Evolutionary conservation across 2,329 filamentous ascomycete genomes (phyloP), one percentile per base, ranked within the genome.

Genomic region (Neurospora sp.): DNA sequence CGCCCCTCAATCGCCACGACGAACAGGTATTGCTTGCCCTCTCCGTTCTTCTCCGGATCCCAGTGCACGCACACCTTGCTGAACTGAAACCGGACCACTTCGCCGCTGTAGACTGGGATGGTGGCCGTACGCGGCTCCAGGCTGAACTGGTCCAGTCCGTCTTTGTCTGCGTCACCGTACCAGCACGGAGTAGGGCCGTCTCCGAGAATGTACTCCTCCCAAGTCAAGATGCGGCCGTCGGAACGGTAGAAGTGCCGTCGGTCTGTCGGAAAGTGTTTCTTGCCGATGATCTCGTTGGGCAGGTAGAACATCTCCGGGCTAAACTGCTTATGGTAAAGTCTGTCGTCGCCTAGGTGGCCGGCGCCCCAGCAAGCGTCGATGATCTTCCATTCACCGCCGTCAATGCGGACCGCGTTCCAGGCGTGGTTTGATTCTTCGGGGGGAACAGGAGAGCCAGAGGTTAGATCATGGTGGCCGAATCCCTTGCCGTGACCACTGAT

Each of bases 351-450:
- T 3, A 97, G 80, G 72, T 87, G 83, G 1, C 95, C 95, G 0
- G 95, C 92, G 46, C 96, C 96, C 96, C 96, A 99, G 78, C 95
- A 98, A 0, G 91, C 81, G 76, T 99, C 96, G 67, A 98, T 82
- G 1, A 98, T 85, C 80, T 97, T 97, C 95, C 95, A 98, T 73
- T 89, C 87, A 2, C 92, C 92, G 36, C 89, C 87, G 75, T 98
- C 95, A 70, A 98, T 93, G 68, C 88, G 86, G 6, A 97, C 92
- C 0, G 92, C 94, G 76, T 97, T 97, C 96, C 96, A 97, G 0
- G 96, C 95, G 79, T 98, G 95, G 1, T 87, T 87, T 5, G 81
- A 84, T 68, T 89, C 82, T 23, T 85, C 86, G 0, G 88, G 85
- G 2, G 94, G 94, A 0, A 91, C 78, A 0, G 86, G 82, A 68